phyloP scores from a whole-genome alignment of 768 basidiomycete species.

The Gymnopilus junonius region DNA sequence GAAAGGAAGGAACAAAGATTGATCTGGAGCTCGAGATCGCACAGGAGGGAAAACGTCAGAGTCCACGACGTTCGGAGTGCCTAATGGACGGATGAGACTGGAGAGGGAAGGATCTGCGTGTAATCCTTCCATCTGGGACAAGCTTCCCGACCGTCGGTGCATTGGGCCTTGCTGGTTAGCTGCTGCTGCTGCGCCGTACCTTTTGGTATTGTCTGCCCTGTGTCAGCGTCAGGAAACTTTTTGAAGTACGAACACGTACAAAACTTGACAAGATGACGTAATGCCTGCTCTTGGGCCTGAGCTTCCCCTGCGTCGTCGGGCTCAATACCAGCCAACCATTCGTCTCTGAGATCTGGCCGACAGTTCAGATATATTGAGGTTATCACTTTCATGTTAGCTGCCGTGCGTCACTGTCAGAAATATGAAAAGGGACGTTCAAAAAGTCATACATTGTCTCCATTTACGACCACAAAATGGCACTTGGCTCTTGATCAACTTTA shows the following conservation, averaged over 20 bases:
- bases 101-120: constrained; percentile 77
- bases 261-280: constrained; percentile 93
- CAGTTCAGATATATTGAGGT: constrained; percentile 98
- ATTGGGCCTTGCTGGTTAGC: constrained; percentile 53
- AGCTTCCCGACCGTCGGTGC: constrained; percentile 83
- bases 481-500: constrained; percentile 98
- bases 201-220: constrained; percentile 84
- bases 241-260: constrained; percentile 57
- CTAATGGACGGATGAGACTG: constrained; percentile 72
- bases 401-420: constrained; percentile 4
- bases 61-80: constrained; percentile 79
- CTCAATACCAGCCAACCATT: constrained; percentile 95
- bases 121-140: constrained; percentile 80
- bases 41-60: constrained; percentile 95
- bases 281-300: constrained; percentile 94
- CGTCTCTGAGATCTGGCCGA: constrained; percentile 94
- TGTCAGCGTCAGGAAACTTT: constrained; percentile 9
- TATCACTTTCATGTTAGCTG: constrained; percentile 99
- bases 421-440: constrained; percentile 1
- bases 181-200: constrained; percentile 72
- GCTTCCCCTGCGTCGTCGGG: constrained; percentile 93
- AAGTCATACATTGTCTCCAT: constrained; percentile 87
- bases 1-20: constrained; percentile 85
- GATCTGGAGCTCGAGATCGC: constrained; percentile 84
- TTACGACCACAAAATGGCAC: constrained; percentile 97